Conservation (phyloP, 2,329 filamentous ascomycete species). For the Akanthomyces uredinophilus region DNA sequence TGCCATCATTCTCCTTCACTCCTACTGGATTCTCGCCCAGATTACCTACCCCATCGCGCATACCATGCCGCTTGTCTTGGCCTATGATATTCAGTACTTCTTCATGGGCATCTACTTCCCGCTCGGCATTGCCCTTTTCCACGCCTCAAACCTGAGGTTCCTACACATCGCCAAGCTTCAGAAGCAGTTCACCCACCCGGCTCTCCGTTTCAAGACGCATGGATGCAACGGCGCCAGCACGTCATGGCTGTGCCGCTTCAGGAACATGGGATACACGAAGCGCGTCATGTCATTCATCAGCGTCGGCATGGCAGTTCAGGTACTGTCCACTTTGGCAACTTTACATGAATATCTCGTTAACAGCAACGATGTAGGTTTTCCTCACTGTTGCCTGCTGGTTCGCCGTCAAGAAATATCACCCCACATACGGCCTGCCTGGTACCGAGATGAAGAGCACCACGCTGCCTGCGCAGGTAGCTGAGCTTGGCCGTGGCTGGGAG, state of each 20-base stretch:
- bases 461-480: slow-evolving; percentile 36
- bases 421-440: slow-evolving; percentile 41
- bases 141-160: slow-evolving; percentile 50
- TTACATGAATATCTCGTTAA: neutral
- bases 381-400: slow-evolving; percentile 51
- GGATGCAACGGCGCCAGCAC: slow-evolving; percentile 25
- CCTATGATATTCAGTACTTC: slow-evolving; percentile 51
- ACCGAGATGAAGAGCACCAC: slow-evolving; percentile 28
- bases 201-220: slow-evolving; percentile 12
- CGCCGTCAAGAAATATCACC: slow-evolving; percentile 53
- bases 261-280: slow-evolving; percentile 32
- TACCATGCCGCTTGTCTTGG: slow-evolving; percentile 33
- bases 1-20: slow-evolving; percentile 32
- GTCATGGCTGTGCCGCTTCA: slow-evolving; percentile 30
- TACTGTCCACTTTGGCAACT: slow-evolving; percentile 23
- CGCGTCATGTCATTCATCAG: slow-evolving; percentile 41
- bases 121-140: slow-evolving; percentile 53
- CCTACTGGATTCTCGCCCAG: slow-evolving; percentile 37
- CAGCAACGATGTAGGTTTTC: slow-evolving; percentile 35
- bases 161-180: slow-evolving; percentile 46
- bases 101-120: slow-evolving; percentile 56
- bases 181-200: slow-evolving; percentile 32
- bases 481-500: slow-evolving; percentile 48
- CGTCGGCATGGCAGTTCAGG: slow-evolving; percentile 44
- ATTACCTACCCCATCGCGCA: slow-evolving; percentile 38